Conservation (phyloP, 805 yeast species). For the Saccharomycopsis vini region DNA sequence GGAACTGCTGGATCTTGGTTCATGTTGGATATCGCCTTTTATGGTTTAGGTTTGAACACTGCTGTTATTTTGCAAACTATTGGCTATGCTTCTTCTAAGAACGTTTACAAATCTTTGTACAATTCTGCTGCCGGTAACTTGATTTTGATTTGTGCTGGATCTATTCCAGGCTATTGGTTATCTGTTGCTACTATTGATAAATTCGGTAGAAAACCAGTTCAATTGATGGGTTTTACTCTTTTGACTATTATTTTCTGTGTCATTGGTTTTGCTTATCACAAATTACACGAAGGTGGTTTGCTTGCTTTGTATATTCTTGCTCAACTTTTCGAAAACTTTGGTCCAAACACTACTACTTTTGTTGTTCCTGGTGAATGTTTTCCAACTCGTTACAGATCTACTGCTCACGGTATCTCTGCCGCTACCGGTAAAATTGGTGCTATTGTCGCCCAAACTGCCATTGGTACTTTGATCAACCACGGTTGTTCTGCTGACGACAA, state of each 20-base stretch:
- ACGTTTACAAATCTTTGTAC: conserved; percentile 63
- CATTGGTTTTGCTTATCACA: conserved; percentile 79
- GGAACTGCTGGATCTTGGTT: conserved; percentile 95
- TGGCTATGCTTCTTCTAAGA: conserved; percentile 68
- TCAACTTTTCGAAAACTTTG: conserved; percentile 86
- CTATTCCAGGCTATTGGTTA: conserved; percentile 90
- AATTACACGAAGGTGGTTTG: conserved; percentile 53
- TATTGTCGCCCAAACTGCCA: conserved; percentile 78
- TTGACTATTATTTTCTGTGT: conserved; percentile 67
- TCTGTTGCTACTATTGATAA: conserved; percentile 72
- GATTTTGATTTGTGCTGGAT: conserved; percentile 89
- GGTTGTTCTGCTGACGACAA: conserved; percentile 53
- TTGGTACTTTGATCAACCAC: conserved; percentile 78
- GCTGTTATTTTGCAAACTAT: conserved; percentile 72
- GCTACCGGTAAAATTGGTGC: conserved; percentile 92
- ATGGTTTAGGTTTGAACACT: conserved; percentile 80
- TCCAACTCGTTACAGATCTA: conserved; percentile 93
- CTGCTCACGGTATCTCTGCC: conserved; percentile 93
- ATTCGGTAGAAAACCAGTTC: conserved; percentile 80
- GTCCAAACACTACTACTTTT: conserved; percentile 90
- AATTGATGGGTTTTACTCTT: conserved; percentile 63
- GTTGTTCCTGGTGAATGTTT: conserved; percentile 84
- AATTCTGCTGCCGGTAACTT: conserved; percentile 86
- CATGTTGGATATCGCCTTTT: conserved; percentile 80
- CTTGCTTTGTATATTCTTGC: conserved; percentile 70